phyloP scores from a whole-genome alignment of 176 grass and related monocot species.

The Ananas comosus region DNA sequence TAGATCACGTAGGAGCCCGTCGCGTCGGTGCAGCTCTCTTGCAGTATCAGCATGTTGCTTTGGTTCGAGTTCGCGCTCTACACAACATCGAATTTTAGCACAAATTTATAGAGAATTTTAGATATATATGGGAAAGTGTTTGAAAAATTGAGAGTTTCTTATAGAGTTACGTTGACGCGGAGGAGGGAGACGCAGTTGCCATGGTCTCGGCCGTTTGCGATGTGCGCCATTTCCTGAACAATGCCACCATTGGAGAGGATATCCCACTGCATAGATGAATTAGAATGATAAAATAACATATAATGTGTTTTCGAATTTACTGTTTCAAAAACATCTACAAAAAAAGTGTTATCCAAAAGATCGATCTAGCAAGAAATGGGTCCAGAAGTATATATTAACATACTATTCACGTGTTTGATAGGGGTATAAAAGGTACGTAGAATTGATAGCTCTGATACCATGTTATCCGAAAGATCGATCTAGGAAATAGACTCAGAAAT shows the following conservation, averaged over 20 bases:
- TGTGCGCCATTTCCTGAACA: conserved; percentile 79
- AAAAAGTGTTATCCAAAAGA: too few species aligned
- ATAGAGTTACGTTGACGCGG: conserved; percentile 52
- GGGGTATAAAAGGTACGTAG: too few species aligned
- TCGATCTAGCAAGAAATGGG: too few species aligned
- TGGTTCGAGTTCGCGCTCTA: conserved; percentile 72
- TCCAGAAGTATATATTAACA: too few species aligned
- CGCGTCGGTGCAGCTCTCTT: conserved; percentile 68
- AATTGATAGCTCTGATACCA: too few species aligned
- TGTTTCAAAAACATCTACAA: too few species aligned
- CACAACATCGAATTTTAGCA: not conserved
- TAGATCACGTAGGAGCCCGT: conserved; percentile 79
- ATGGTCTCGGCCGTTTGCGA: conserved; percentile 66
- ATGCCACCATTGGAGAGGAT: conserved; percentile 66
- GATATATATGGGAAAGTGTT: conserved; percentile 3
- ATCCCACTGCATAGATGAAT: conserved; percentile 42
- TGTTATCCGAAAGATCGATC: too few species aligned
- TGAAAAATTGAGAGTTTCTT: not conserved
- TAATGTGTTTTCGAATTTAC: too few species aligned
- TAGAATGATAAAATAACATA: too few species aligned
- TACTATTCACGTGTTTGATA: too few species aligned
- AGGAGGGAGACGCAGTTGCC: conserved; percentile 75
- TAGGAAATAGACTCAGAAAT: too few species aligned
- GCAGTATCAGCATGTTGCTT: conserved; percentile 82
- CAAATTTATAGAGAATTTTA: not conserved